Evolutionary conservation across 345 rosid species (phyloP), one percentile per base, ranked within the genome.

Genomic region (Citrus reticulata): DNA sequence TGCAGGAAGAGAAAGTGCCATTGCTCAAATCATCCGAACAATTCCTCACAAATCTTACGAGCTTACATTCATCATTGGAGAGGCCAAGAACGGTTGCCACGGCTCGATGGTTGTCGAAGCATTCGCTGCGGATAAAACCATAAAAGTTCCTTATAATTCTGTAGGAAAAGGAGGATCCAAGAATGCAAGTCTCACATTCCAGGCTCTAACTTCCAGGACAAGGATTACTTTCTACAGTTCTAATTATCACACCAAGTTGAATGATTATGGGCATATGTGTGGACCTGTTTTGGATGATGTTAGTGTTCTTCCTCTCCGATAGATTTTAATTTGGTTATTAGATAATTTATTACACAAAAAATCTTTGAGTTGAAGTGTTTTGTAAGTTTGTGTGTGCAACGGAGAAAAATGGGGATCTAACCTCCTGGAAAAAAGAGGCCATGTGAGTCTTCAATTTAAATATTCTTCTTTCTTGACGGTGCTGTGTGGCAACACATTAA

Each of bases 271-370:
- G 37, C 93, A 91, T 1, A 82, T 95, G 85, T 95, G 98, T 66
- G 98, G 98, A 24, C 97, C 98, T 78, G 90, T 95, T 4, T 81
- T 95, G 82, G 97, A 95, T 60, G 86, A 87, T 84, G 93, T 95
- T 63, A 76, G 62, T 0, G 96, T 89, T 63, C 60, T 84, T 58
- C 55, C 79, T 20, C 29, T 22, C 4, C 51, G 30, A 35, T 7
- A 39, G 59, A 54, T 14, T 63, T 16, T 16, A 2, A 20, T 25
- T 39, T 25, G 9, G 14, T 34, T 8, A 37, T 20, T 32, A 30
- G 20, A 0, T 46, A 11, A 46, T 24, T 42, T 10, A 20, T 9
- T 14, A 3, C n/a, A 3, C 3, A 16, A 17, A 14, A 11, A 46
- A 46, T 46, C 51, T 46, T 46, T 46, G 4, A 11, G 51, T 46